Evolutionary conservation across 768 basidiomycete species (phyloP).

Genomic region (Hygrophorus russula): DNA sequence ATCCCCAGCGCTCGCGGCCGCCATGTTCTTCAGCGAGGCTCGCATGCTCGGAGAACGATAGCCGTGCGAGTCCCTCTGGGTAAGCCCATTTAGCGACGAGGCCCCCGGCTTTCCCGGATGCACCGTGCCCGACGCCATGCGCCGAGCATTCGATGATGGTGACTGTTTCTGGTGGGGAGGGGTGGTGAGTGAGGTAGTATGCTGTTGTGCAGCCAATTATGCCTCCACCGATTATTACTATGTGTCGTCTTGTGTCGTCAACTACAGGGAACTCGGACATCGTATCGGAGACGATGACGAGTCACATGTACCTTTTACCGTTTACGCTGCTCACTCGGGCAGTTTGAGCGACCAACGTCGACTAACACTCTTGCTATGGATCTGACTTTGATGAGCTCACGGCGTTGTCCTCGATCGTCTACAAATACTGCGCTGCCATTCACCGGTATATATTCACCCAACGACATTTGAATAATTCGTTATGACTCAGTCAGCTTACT

Average conservation of each 20-base stretch:
- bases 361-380: no score
- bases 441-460: no score
- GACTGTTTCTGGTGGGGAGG: slow-evolving; percentile 30
- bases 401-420: no score
- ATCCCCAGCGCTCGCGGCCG: slow-evolving; percentile 73
- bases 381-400: no score
- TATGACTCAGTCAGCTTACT: no score
- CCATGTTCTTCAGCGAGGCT: slow-evolving; percentile 57
- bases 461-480: no score
- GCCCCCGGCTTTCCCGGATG: slow-evolving; percentile 78
- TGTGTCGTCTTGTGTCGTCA: slow-evolving; percentile 15
- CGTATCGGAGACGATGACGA: no score
- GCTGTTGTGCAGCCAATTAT: slow-evolving; percentile 81
- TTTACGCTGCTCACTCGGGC: no score
- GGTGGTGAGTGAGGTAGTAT: slow-evolving; percentile 63
- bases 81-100: slow-evolving; percentile 83
- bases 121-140: slow-evolving; percentile 61
- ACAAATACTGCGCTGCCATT: no score
- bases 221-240: slow-evolving; percentile 77
- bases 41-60: slow-evolving; percentile 70
- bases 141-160: slow-evolving; percentile 66
- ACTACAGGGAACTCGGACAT: no score
- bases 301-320: no score
- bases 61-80: slow-evolving; percentile 51
- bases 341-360: no score